Base-by-base conservation (phyloP, 2,329 filamentous ascomycete genomes). In the Alternaria alternata region DNA sequence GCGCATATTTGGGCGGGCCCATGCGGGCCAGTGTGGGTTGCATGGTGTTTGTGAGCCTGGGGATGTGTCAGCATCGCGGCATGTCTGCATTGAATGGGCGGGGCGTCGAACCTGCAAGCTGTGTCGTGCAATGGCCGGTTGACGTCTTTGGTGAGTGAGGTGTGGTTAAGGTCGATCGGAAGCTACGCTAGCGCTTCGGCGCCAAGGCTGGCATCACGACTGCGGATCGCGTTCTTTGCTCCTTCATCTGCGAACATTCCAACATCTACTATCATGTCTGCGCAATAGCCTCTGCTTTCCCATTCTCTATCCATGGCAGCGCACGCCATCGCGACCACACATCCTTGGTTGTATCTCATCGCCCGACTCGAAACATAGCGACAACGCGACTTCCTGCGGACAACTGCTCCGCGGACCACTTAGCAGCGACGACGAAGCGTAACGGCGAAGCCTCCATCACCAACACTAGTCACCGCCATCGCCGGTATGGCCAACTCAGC, bases 1-100 rank as follows among this genome's bases (percentile, higher is more conserved):
- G 67, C 54, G 76, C 72, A 69, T 76, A 81, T 70, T 75, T 77
- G 75, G 71, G 76, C 66, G 72, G 75, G 49, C 75, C 77, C 76
- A 79, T 78, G 47, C 64, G 68, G 60, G 60, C 62, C 56, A 58
- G 59, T 62, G 69, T 65, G 62, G 67, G 68, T 55, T 71, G 69
- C 69, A 72, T 72, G 65, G 61, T 74, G 68, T 54, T 28, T 47
- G 24, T 63, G 34, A 68, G 71, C 70, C 70, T 75, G 39, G 1
- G 4, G 1, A 32, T 9, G 6, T 46, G 24, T 69, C 51, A 75
- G 65, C 41, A n/a, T 11, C 3, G 20, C 6, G 18, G 5, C 1
- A 16, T n/a, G 11, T 2, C 42, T 9, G 9, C 12, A 2, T 5
- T 12, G 2, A 20, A 5, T 2, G 5, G 3, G 18, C 3, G 2